phyloP scores from a whole-genome alignment of 2,329 filamentous ascomycete genomes.

The Lanzia echinophila region DNA sequence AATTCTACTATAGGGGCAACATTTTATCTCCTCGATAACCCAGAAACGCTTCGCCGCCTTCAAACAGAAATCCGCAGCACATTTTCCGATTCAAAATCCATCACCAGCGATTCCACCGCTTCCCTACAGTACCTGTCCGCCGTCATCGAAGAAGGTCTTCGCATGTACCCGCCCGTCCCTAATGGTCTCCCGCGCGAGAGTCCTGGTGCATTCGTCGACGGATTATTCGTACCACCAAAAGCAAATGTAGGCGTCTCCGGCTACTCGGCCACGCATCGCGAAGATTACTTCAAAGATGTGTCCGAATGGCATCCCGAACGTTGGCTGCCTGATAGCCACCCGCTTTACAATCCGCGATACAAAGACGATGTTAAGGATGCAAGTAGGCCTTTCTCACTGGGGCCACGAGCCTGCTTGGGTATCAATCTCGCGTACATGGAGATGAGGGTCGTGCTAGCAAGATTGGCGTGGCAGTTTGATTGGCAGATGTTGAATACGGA shows the following conservation, averaged over 20 bases:
- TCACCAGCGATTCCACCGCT: constrained; percentile 2
- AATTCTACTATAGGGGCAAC: background rate
- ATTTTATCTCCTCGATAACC: constrained; percentile 1
- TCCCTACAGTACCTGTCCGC: constrained; percentile 1
- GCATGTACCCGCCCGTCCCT: constrained; percentile 4
- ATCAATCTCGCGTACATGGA: constrained; percentile 8
- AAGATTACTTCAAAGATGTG: background rate
- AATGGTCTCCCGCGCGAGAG: constrained; percentile 1
- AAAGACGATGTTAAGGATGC: constrained; percentile 6
- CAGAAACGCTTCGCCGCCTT: background rate
- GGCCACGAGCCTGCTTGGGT: background rate
- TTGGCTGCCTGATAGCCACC: constrained; percentile 1
- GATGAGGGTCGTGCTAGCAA: constrained; percentile 4
- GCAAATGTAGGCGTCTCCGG: background rate
- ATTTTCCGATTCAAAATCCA: background rate
- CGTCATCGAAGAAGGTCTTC: constrained; percentile 9
- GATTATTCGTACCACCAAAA: background rate
- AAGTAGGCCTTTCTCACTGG: background rate
- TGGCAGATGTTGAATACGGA: constrained; percentile 1
- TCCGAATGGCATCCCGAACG: constrained; percentile 2
- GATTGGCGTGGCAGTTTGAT: constrained; percentile 3
- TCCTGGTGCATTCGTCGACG: constrained; percentile 3
- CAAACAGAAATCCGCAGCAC: background rate
- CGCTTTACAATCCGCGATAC: background rate
- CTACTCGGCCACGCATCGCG: background rate